Base-by-base conservation (phyloP, 176 grass and related monocot species). In the Cenchrus americanus region DNA sequence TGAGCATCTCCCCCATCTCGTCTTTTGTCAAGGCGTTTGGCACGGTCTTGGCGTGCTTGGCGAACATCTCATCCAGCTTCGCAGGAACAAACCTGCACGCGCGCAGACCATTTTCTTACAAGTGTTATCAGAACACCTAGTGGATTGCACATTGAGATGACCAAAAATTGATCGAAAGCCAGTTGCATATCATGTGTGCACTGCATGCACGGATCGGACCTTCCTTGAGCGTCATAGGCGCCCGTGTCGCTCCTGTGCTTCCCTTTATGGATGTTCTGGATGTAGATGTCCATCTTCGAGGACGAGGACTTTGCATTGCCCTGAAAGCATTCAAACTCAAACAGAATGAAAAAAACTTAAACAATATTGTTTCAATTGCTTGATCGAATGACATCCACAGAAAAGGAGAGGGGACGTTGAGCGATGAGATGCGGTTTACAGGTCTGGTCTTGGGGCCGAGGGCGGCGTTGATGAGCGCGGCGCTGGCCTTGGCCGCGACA, bases 41-140 rank as follows among this genome's bases (percentile, higher is more conserved):
- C 18, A 76, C 79, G 0, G 78, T 84, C 49, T 89, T 88, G 6
- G 83, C 91, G 80, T 94, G 69, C 76, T 89, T 87, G 67, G 66
- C 43, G 80, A 99, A 99, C 60, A 94, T 94, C 62, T 89, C 89
- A 5, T 94, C 83, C 8, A 98, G 85, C 27, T 92, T 94, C 5
- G 70, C 80, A 14, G 83, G 65, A 21, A 91, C 89, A 65, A 96
- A 99, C 77, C 93, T 98, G 65, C 5, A 24, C 34, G 34, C 34
- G 2, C 34, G 34, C 34, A 3, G 34, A 37, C 4, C 34, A 37
- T 37, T 37, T 37, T 37, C 12, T 21, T 13, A 19, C 1, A 21
- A 21, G 11, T 2, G 2, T 40, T 32, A 6, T 44, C 43, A 64
- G 18, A 15, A 43, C 17, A 24, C 13, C 26, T 9, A 8, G 15